These are phyloP conservation scores for Kodamaea neixiangensis DNA, from an alignment of 805 yeast species.

Conservation along the genomic window DNA sequence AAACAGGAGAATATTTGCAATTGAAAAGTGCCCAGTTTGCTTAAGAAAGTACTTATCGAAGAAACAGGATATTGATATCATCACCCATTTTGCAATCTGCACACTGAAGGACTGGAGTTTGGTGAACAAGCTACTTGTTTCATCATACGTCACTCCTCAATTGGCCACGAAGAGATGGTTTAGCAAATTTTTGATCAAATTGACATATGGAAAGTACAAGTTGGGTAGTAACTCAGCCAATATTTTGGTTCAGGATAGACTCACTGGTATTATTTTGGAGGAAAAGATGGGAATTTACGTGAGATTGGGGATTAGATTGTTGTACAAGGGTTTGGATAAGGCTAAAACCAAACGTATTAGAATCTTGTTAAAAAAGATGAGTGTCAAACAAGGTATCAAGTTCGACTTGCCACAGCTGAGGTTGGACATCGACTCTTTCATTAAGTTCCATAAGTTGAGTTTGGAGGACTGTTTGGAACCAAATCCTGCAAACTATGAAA, in stretches of 20 bases:
- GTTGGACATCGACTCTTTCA: constrained; percentile 70
- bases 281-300: constrained; percentile 92
- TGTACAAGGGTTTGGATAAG: constrained; percentile 72
- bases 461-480: constrained; percentile 61
- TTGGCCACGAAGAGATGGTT: constrained; percentile 91
- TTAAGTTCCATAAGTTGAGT: constrained; percentile 80
- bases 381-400: constrained; percentile 80
- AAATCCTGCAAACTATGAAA: constrained; percentile 52
- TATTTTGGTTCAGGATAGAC: constrained; percentile 88
- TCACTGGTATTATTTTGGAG: constrained; percentile 85
- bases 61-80: constrained; percentile 62
- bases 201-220: constrained; percentile 85
- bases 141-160: constrained; percentile 73
- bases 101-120: constrained; percentile 74
- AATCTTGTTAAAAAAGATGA: constrained; percentile 60
- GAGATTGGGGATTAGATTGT: constrained; percentile 78
- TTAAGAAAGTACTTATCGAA: constrained; percentile 55
- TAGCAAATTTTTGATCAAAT: constrained; percentile 73
- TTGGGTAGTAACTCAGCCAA: constrained; percentile 89
- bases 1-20: constrained; percentile 50
- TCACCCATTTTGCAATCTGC: constrained; percentile 89
- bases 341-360: constrained; percentile 63
- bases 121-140: constrained; percentile 61
- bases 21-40: constrained; percentile 82
- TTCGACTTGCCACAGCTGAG: constrained; percentile 73